phyloP scores from a whole-genome alignment of 1,139 yeast species.

The Lodderomyces parapsilosis region DNA sequence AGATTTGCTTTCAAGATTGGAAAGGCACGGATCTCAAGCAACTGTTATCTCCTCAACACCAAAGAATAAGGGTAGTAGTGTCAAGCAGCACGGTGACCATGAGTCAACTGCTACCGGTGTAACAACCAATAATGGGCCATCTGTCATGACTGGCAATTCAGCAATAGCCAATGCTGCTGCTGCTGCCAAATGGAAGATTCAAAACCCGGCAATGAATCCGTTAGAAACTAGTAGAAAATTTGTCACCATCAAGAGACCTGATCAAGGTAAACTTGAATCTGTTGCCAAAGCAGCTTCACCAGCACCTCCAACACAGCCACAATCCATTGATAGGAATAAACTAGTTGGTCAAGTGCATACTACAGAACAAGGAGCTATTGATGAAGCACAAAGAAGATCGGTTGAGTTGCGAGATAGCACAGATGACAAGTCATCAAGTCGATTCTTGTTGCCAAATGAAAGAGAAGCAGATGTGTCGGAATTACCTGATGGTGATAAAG shows the following conservation, averaged over 20 bases:
- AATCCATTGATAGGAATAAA: background rate
- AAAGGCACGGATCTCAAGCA: constrained; percentile 11
- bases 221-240: constrained; percentile 66
- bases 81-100: background rate
- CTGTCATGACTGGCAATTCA: constrained; percentile 2
- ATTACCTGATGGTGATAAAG: constrained; percentile 6
- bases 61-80: constrained; percentile 7
- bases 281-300: constrained; percentile 20
- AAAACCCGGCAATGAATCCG: constrained; percentile 83
- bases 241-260: constrained; percentile 66
- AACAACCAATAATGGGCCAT: background rate
- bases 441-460: constrained; percentile 26
- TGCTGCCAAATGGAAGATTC: constrained; percentile 45
- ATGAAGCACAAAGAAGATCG: constrained; percentile 26
- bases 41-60: constrained; percentile 12
- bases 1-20: constrained; percentile 13
- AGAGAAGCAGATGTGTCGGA: constrained; percentile 33
- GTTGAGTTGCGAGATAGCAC: constrained; percentile 8
- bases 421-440: constrained; percentile 10
- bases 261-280: constrained; percentile 25
- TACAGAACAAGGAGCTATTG: constrained; percentile 52
- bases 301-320: constrained; percentile 11
- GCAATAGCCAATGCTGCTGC: constrained; percentile 5
- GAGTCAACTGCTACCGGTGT: background rate
- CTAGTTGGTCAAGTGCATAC: constrained; percentile 40